phyloP scores from a whole-genome alignment of 441 rosid species.

The Populus hybrid region DNA sequence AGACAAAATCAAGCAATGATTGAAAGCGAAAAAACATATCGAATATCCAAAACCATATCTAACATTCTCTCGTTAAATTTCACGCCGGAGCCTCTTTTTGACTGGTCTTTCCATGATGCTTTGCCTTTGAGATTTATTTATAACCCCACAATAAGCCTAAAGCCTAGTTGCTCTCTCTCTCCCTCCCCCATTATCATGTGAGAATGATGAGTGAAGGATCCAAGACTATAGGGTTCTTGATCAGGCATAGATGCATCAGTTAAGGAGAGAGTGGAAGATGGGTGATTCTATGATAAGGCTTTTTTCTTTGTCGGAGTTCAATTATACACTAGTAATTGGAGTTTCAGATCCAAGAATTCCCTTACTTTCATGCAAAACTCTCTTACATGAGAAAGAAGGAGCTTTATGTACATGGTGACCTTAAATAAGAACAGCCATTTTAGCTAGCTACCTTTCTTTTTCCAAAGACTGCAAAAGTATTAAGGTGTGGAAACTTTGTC shows the following conservation, averaged over 20 bases:
- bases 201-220: conserved; percentile 40
- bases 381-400: conserved; percentile 19
- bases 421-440: conserved; percentile 13
- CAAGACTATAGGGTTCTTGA: conserved; percentile 21
- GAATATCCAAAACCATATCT: conserved; percentile 21
- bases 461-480: conserved; percentile 47
- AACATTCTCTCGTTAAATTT: conserved; percentile 23
- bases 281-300: conserved; percentile 9
- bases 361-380: conserved; percentile 51
- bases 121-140: conserved; percentile 1
- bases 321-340: conserved; percentile 51
- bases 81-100: conserved; percentile 37
- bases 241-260: conserved; percentile 10
- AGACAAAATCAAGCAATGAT: conserved; percentile 24
- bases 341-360: conserved; percentile 59
- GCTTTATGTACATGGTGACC: conserved; percentile 34
- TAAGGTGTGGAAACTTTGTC: conserved; percentile 49
- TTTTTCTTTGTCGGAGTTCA: conserved; percentile 20
- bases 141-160: neutral
- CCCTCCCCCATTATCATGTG: conserved; percentile 6
- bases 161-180: neutral
- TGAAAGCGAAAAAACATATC: conserved; percentile 31
- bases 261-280: conserved; percentile 7
- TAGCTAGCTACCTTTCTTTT: conserved; percentile 14
- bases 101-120: conserved; percentile 32